Base-by-base conservation (phyloP, 345 rosid genomes). In the Rhodamnia argentea region DNA sequence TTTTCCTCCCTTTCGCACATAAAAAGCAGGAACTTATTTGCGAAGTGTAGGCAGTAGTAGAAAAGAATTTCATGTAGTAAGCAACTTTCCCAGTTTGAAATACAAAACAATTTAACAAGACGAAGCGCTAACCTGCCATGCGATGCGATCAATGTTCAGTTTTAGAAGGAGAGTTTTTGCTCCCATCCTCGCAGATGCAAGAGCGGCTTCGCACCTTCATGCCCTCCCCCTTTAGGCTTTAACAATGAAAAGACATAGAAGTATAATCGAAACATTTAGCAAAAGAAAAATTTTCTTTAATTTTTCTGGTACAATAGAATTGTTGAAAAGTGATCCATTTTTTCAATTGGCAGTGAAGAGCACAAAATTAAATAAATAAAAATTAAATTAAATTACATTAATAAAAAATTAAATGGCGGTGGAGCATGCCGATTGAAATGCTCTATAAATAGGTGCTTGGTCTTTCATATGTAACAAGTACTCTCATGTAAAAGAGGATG, bases 181-280 rank as follows among this genome's bases (percentile, higher is more conserved):
- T 52, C 99, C 98, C 64, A 96, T 87, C 87, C 96, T 93, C 82
- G 99, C 98, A 76, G 99, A 95, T 7, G 99, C 95, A 85, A 96
- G 94, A 7, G 98, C 96, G 13, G 98, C 96, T 92, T 96, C 98
- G 85, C 98, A 95, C 99, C 99, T 18, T 98, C 96, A 85, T 96
- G 99, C 40, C 99, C 99, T 53, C 95, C 99, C 85, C 97, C 97
- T 86, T 64, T n/a, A n/a, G n/a, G n/a, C n/a, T n/a, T n/a, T 29
- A 64, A 29, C 15, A 12, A 64, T 64, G 76, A 64, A 29, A 64
- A 15, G 44, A 64, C 44, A 29, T 1, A 29, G 42, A 64, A 64
- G 76, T 10, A 29, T 64, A 32, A 64, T 32, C 23, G 29, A 64
- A 29, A 29, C 11, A 62, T 62, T 15, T 29, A 62, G 76, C 23